Base-by-base conservation (phyloP, 139 green algal genomes). In the Chlorella sorokiniana region DNA sequence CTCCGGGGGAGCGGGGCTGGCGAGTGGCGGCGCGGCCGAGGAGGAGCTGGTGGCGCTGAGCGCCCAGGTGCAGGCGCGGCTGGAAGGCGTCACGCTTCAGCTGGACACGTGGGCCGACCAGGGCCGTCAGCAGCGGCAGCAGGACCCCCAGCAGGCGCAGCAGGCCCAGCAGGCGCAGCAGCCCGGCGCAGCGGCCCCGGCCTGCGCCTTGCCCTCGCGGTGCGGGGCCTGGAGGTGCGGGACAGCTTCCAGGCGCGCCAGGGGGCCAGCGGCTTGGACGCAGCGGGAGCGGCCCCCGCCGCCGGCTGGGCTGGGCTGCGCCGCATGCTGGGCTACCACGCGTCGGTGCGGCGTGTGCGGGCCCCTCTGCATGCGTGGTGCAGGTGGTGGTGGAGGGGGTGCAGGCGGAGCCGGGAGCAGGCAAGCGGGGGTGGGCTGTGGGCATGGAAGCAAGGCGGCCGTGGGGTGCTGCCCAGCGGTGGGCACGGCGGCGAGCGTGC, bases 361-460 rank as follows among this genome's bases (percentile, higher is more conserved):
- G 68, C 54, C 44, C 82, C 2, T 29, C 33, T 37, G 56, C 56
- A 31, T 63, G 63, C 81, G 69, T 81, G 70, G 37, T 90, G 56
- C 84, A 87, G 68, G 33, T 93, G 54, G 84, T 89, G 70, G 80
- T 95, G 69, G 88, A 90, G 42, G 86, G 77, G 10, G 86, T 94
- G 31, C 69, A 83, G 27, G 88, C 89, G 14, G 85, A 91, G 40
- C 82, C 85, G 8, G 54, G 45, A 3, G 61, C 71, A 27, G 82
- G 33, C 14, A 42, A 27, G 51, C 38, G 25, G 18, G 42, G 62
- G 20, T 37, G 6, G 10, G 35, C 25, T 33, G 20, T 40, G 25
- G 4, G n/a, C n/a, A 16, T 68, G 8, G 1, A n/a, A 3, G 8
- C 2, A 22, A 68, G 7, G 61, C 22, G 20, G 61, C 61, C 3